A percentile compares a stretch with the other conserved stretches of the same genome.
Evolutionary conservation across 2,329 filamentous ascomycete genomes (phyloP).

Genomic region (Botrytis medusae): DNA sequence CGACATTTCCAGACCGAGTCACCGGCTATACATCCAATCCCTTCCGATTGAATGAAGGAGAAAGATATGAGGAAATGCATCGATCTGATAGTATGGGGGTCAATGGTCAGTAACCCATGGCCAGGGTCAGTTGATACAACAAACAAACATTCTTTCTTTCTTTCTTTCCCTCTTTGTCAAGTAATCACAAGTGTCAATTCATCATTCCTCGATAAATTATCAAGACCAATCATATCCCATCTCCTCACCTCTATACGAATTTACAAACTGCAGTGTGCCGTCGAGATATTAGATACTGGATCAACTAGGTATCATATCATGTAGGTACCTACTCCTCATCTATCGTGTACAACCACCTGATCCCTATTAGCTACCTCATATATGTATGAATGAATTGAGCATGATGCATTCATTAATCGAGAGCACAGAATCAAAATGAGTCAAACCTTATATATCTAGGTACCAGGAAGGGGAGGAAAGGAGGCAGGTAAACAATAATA

Average conservation of each 20-base stretch:
- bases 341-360: neutral
- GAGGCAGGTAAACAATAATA: neutral
- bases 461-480: neutral
- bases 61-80: neutral
- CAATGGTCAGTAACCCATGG: neutral
- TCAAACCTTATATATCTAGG: neutral
- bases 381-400: neutral
- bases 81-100: neutral
- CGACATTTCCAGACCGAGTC: slow-evolving; percentile 10
- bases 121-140: slow-evolving; percentile 14
- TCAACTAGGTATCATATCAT: neutral
- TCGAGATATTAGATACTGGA: neutral
- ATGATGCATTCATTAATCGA: neutral
- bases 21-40: slow-evolving; percentile 2
- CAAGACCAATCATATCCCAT: neutral
- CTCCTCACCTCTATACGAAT: too few species aligned
- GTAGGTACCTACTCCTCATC: neutral
- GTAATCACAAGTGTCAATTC: too few species aligned
- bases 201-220: neutral
- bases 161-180: neutral
- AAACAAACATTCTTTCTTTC: neutral
- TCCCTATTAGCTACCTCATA: neutral
- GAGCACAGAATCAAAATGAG: neutral
- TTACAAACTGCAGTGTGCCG: slow-evolving; percentile 1
- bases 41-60: slow-evolving; percentile 17